phyloP scores from a whole-genome alignment of 345 rosid genomes.

The Eucalyptus brandiana region DNA sequence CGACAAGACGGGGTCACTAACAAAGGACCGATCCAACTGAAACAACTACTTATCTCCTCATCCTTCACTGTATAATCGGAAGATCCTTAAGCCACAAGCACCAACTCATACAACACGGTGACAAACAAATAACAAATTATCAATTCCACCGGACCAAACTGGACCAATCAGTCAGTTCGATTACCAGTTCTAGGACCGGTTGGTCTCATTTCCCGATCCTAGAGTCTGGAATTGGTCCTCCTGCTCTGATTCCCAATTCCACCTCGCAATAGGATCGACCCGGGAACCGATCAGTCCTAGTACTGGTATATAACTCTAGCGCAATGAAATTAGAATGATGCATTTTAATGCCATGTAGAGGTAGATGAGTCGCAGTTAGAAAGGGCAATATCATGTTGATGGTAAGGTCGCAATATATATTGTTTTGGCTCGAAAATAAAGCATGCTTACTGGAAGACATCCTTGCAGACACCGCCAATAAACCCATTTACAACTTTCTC shows the following conservation, averaged over 20 bases:
- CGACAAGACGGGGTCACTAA: no score
- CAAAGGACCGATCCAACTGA: no score
- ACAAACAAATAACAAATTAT: no score
- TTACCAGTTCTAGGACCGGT: rapidly evolving
- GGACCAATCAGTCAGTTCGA: rapidly evolving
- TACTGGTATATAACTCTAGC: no score
- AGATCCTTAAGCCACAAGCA: rapidly evolving
- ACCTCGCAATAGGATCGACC: rapidly evolving
- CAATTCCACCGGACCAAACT: rapidly evolving
- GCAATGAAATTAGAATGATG: background rate
- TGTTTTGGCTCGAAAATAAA: no score
- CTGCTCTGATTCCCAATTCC: rapidly evolving
- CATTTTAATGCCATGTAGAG: background rate
- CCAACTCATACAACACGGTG: no score
- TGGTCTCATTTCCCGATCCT: rapidly evolving
- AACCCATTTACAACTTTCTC: background rate
- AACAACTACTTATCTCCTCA: no score
- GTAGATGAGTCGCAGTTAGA: background rate
- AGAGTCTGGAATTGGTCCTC: no score
- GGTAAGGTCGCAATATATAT: background rate
- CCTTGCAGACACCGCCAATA: background rate
- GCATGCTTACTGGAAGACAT: background rate
- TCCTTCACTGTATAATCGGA: rapidly evolving
- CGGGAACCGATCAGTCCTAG: rapidly evolving
- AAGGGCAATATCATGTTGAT: background rate